A percentile compares a stretch with the other conserved stretches of the same genome.
Conservation (phyloP, 2,329 filamentous ascomycete species). For the Aspergillus nomiae region DNA sequence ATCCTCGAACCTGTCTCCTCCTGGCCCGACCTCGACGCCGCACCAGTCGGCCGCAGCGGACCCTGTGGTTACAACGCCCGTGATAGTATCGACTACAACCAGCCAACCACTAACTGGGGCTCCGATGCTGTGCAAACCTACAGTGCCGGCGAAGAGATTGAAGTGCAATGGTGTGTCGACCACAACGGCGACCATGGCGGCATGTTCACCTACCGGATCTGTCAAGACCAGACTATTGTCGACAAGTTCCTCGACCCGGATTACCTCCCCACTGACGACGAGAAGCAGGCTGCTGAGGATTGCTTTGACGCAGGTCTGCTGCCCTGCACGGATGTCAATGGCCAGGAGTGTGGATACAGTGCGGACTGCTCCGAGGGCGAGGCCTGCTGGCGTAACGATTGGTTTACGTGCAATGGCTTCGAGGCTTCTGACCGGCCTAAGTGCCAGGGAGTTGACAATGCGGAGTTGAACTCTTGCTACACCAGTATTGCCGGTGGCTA, state of each 20-base stretch:
- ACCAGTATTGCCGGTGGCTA: conserved; percentile 58
- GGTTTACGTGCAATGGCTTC: conserved; percentile 53
- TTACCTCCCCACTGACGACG: conserved; percentile 53
- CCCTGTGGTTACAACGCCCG: conserved; percentile 59
- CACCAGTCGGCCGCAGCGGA: conserved; percentile 51
- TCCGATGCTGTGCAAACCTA: conserved; percentile 48
- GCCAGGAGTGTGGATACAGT: conserved; percentile 53
- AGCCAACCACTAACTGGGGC: conserved; percentile 50
- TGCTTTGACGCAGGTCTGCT: conserved; percentile 55
- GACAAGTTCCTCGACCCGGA: conserved; percentile 52
- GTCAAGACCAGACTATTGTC: conserved; percentile 54
- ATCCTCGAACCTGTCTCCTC: conserved; percentile 56
- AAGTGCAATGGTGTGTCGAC: conserved; percentile 60
- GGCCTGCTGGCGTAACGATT: conserved; percentile 54
- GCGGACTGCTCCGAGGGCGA: conserved; percentile 50
- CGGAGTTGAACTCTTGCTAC: conserved; percentile 48
- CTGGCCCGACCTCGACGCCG: conserved; percentile 53
- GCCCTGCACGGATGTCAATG: conserved; percentile 53
- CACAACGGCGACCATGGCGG: conserved; percentile 60
- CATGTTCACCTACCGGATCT: conserved; percentile 60
- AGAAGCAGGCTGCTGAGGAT: conserved; percentile 57
- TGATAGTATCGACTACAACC: conserved; percentile 57
- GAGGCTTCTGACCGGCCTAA: conserved; percentile 15
- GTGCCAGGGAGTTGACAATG: conserved; percentile 51
- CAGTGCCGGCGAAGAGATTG: conserved; percentile 47